Base-by-base conservation (phyloP, 1,139 yeast genomes). In the Lodderomyces beijingensis region DNA sequence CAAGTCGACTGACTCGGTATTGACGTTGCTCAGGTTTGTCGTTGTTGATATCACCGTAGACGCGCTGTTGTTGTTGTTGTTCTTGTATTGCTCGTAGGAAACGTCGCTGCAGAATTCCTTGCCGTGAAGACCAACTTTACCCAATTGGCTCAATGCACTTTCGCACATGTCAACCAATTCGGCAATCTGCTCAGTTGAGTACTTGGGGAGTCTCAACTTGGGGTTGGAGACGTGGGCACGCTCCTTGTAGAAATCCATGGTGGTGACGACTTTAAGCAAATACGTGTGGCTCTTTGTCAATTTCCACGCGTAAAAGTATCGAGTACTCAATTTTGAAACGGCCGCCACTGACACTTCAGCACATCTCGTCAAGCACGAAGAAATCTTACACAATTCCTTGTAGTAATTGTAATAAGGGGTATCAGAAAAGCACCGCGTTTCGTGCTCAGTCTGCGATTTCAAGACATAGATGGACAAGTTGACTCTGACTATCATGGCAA, bases 241-340 rank as follows among this genome's bases (percentile, higher is more conserved):
- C 17, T 43, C 43, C 12, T 50, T 50, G 40, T 64, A 66, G 36
- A 64, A 65, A 2, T 53, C 59, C 33, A 47, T 41, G 4, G 47
- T 43, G 13, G 63, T 58, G 10, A 59, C 50, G 1, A 52, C 46
- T 30, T 51, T 53, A 38, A 62, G 49, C 27, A 59, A 44, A 30
- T 42, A 57, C 1, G 62, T 57, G 35, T 67, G 74, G 3, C 67
- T 65, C 37, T 69, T 71, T 25, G 67, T 59, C n/a, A 65, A 55
- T 43, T 69, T 57, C 79, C 78, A 72, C 0, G 77, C 75, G 45
- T 62, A 64, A 43, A 65, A 73, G 45, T 71, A 70, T 27, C 70
- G 50, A 32, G 65, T 58, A 33, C 73, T 61, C n/a, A 63, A 47
- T 34, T 55, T 61, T 1, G 60, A 53, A n/a, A 62, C 58, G 1